Evolutionary conservation across 495 filamentous ascomycete genomes (phyloP).

Genomic region (Penicillium goetzii): DNA sequence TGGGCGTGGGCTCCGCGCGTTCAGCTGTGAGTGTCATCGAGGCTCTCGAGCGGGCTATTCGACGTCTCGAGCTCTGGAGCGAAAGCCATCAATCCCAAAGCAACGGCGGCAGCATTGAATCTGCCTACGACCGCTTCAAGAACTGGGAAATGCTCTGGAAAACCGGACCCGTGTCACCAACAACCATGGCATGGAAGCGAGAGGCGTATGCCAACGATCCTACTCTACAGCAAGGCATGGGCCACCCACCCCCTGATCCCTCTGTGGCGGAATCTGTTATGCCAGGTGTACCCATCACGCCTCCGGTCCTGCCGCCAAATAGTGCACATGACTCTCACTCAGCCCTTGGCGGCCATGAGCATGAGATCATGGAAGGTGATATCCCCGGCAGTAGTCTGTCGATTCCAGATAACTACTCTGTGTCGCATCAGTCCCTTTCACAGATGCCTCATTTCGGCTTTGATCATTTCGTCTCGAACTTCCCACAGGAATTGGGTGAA

Average conservation of each 20-base stretch:
- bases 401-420: slow-evolving; percentile 35
- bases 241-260: slow-evolving; percentile 18
- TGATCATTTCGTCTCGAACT: slow-evolving; percentile 52
- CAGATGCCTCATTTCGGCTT: slow-evolving; percentile 47
- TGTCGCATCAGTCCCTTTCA: slow-evolving; percentile 38
- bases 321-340: slow-evolving; percentile 21
- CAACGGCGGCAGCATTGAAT: slow-evolving; percentile 40
- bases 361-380: slow-evolving; percentile 29
- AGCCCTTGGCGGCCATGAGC: slow-evolving; percentile 13
- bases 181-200: slow-evolving; percentile 29
- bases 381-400: slow-evolving; percentile 31
- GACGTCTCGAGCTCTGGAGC: slow-evolving; percentile 49
- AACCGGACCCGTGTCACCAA: slow-evolving; percentile 48
- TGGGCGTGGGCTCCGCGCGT: slow-evolving; percentile 53
- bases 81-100: slow-evolving; percentile 39
- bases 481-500: slow-evolving; percentile 52
- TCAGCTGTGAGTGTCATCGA: slow-evolving; percentile 57
- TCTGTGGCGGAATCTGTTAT: slow-evolving; percentile 18
- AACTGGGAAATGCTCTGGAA: slow-evolving; percentile 60
- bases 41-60: slow-evolving; percentile 52
- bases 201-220: slow-evolving; percentile 27
- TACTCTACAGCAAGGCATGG: slow-evolving; percentile 22
- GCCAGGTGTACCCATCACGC: slow-evolving; percentile 21
- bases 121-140: slow-evolving; percentile 55
- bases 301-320: slow-evolving; percentile 16